A percentile compares a stretch with the other conserved stretches of the same genome.
Conservation (phyloP, 257 asterid genomes). For the Eustoma russellianum region DNA sequence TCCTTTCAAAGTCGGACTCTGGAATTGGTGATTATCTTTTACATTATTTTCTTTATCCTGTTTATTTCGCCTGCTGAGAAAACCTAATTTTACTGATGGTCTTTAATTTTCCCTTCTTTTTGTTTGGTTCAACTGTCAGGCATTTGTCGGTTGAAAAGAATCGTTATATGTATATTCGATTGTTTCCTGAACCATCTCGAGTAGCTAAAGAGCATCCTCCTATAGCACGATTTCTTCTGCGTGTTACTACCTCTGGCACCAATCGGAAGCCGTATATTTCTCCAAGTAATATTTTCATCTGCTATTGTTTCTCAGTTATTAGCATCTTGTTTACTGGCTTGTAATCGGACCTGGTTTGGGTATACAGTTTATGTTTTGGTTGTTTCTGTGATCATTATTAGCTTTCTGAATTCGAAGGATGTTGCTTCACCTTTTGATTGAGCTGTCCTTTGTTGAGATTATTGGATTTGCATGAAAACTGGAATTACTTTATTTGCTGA, state of each 20-base stretch:
- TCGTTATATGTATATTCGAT: conserved; percentile 56
- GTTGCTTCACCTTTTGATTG: too few species aligned
- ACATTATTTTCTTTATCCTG: neutral
- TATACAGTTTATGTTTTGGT: neutral
- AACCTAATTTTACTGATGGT: neutral
- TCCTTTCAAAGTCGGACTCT: conserved; percentile 80
- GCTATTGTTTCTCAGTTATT: neutral
- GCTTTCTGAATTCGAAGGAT: too few species aligned
- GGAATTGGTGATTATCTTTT: conserved; percentile 68
- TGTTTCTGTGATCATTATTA: neutral
- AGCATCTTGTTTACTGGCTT: neutral
- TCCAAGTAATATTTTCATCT: conserved; percentile 33
- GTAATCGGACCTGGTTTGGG: too few species aligned
- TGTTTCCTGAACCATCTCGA: conserved; percentile 73
- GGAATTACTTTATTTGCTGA: too few species aligned
- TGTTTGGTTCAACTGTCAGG: conserved; percentile 21
- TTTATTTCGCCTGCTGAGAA: neutral
- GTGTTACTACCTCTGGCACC: conserved; percentile 50
- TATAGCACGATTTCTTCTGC: conserved; percentile 63
- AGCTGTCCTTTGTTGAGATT: too few species aligned
- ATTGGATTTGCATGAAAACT: too few species aligned
- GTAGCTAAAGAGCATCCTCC: conserved; percentile 83
- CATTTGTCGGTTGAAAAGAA: conserved; percentile 52
- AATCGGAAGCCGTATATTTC: conserved; percentile 68
- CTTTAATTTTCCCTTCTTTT: neutral